Evolutionary conservation across 495 filamentous ascomycete species (phyloP).

Genomic region (Xylaria curta): DNA sequence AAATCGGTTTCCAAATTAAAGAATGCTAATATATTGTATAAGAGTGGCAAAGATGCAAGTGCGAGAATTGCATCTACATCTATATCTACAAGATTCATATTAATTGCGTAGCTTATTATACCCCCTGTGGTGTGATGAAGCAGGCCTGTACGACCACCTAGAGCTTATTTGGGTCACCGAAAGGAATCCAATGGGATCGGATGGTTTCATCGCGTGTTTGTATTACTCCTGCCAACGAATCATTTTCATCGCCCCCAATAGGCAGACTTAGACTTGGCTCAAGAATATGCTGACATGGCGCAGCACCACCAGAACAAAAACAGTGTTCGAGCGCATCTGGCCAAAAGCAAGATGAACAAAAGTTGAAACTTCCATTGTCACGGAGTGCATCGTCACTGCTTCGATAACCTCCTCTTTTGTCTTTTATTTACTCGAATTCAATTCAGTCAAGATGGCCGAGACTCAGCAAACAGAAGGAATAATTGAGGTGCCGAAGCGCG

Average conservation of each 20-base stretch:
- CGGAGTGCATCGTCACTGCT: neutral
- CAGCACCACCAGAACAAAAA: neutral
- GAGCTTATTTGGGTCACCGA: conserved; percentile 1
- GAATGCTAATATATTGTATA: neutral
- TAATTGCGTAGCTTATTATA: neutral
- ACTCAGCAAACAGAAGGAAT: conserved; percentile 1
- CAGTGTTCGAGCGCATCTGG: neutral
- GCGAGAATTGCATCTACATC: neutral
- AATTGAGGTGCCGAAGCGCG: neutral
- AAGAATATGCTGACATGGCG: neutral
- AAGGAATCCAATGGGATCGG: neutral
- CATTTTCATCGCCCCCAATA: neutral
- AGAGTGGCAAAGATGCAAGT: neutral
- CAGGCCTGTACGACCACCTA: neutral
- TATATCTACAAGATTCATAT: neutral
- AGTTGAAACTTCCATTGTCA: neutral
- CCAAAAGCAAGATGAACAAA: neutral
- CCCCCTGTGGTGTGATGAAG: neutral
- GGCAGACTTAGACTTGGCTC: neutral
- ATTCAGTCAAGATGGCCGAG: neutral
- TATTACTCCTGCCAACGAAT: neutral
- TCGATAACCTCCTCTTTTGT: neutral
- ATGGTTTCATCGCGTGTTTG: neutral
- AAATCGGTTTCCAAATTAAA: neutral
- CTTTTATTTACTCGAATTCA: neutral